These are phyloP conservation scores for Epichloe scottii DNA, from an alignment of 2,329 filamentous ascomycete species.

Conservation along the genomic window DNA sequence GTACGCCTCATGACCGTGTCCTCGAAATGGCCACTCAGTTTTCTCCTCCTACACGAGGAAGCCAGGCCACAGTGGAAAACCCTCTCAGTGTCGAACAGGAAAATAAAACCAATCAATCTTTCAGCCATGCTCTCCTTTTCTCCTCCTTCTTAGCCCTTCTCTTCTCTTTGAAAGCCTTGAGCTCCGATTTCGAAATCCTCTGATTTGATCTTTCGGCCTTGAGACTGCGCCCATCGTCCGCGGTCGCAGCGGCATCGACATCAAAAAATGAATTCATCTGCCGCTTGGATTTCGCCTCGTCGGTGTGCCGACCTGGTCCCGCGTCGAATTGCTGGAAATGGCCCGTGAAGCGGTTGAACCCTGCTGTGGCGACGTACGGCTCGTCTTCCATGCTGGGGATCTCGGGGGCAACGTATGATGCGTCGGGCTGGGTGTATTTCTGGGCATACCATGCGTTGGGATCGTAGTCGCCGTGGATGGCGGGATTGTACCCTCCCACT, in stretches of 20 bases:
- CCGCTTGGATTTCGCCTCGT: constrained; percentile 74
- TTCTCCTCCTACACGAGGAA: not conserved
- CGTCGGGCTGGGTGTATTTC: constrained; percentile 27
- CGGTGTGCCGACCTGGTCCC: constrained; percentile 64
- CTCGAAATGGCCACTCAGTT: not conserved
- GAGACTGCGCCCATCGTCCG: constrained; percentile 78
- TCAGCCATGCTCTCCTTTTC: constrained; percentile 82
- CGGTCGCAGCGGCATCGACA: constrained; percentile 84
- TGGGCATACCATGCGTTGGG: constrained; percentile 90
- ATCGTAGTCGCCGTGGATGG: constrained; percentile 93
- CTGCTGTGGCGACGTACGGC: constrained; percentile 54
- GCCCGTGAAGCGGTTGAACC: constrained; percentile 89
- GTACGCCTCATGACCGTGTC: not conserved
- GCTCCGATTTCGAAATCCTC: constrained; percentile 71
- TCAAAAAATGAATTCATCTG: constrained; percentile 96
- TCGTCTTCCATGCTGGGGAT: constrained; percentile 26
- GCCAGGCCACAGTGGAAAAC: not conserved
- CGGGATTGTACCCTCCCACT: constrained; percentile 80
- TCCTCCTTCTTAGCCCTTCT: constrained; percentile 82
- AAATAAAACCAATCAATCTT: constrained; percentile 34
- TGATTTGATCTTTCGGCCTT: constrained; percentile 82
- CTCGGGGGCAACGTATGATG: constrained; percentile 16
- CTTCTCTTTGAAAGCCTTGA: constrained; percentile 89
- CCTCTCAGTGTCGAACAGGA: not conserved
- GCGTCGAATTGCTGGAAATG: constrained; percentile 59